phyloP scores from a whole-genome alignment of 305 asterid species.

The Fraxinus nigra region DNA sequence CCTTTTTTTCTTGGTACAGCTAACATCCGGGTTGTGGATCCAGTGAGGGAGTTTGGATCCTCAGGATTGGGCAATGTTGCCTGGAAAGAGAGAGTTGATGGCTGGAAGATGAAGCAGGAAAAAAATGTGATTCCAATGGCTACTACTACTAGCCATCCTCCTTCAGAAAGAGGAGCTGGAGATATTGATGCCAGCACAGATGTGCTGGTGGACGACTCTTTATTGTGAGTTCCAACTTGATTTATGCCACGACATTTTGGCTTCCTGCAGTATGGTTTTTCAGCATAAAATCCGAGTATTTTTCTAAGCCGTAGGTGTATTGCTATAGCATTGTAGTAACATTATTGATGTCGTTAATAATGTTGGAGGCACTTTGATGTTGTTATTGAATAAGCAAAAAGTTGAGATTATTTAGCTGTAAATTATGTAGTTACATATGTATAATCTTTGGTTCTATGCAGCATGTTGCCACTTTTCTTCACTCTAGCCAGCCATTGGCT shows the following conservation, averaged over 20 bases:
- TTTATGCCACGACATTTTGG: background rate
- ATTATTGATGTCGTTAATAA: too few species aligned
- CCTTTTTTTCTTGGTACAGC: conserved; percentile 48
- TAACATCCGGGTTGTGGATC: conserved; percentile 66
- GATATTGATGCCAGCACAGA: conserved; percentile 95
- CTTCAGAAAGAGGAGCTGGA: conserved; percentile 89
- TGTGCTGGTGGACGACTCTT: conserved; percentile 77
- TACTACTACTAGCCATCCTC: conserved; percentile 75
- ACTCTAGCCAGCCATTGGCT: conserved; percentile 8
- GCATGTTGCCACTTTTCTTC: conserved; percentile 7
- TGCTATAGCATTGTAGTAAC: background rate
- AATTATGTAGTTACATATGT: background rate
- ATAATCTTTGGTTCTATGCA: background rate
- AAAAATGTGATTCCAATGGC: conserved; percentile 78
- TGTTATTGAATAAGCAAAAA: background rate
- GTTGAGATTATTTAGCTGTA: background rate
- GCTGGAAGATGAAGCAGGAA: conserved; percentile 99
- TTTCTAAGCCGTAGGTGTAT: background rate
- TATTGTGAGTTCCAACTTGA: conserved; percentile 56
- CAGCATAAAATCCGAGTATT: conserved; percentile 9
- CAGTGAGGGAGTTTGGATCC: conserved; percentile 90
- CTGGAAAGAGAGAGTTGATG: conserved; percentile 99
- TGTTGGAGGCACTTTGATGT: background rate
- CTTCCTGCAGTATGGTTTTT: background rate
- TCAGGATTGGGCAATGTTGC: conserved; percentile 95